These are phyloP conservation scores for Detonula confervacea DNA, from an alignment of 352 stramenopile genomes.

Conservation along the genomic window DNA sequence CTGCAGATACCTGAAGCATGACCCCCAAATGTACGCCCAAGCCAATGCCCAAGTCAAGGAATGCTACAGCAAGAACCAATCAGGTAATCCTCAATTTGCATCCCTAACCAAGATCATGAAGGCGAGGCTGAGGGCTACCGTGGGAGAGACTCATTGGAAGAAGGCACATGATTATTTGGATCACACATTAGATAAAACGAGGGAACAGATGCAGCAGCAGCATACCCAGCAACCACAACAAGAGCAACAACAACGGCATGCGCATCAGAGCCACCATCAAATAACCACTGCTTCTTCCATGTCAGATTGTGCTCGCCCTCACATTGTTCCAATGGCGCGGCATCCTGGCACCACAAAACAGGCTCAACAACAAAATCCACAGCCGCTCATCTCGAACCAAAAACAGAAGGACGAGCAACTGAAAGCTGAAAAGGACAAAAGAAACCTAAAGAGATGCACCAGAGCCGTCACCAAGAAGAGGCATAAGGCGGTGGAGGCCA, in stretches of 20 bases:
- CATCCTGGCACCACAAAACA: background rate
- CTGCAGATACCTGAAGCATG: conserved; percentile 70
- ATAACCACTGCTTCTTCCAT: conserved; percentile 12
- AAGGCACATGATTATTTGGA: conserved; percentile 70
- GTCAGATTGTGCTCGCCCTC: background rate
- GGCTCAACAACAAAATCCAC: conserved; percentile 13
- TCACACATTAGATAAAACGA: conserved; percentile 61
- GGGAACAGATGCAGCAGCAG: background rate
- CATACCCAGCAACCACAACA: conserved; percentile 3
- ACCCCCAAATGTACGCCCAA: conserved; percentile 61
- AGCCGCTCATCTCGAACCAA: background rate
- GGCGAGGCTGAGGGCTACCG: conserved; percentile 56
- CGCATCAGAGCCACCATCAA: conserved; percentile 18
- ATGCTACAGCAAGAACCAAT: conserved; percentile 82
- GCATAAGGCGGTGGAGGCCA: background rate
- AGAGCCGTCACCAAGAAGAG: conserved; percentile 5
- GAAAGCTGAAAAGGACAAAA: conserved; percentile 12
- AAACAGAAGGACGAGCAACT: conserved; percentile 12
- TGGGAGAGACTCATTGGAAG: conserved; percentile 79
- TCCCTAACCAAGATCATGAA: conserved; percentile 76
- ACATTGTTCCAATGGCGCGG: conserved; percentile 6
- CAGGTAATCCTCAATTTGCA: conserved; percentile 64
- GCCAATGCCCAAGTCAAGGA: conserved; percentile 79
- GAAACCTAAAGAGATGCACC: background rate
- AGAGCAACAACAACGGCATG: conserved; percentile 19